Evolutionary conservation across 495 filamentous ascomycete species (phyloP), one percentile per base, ranked within the genome.

Genomic region (Platismatia glauca): DNA sequence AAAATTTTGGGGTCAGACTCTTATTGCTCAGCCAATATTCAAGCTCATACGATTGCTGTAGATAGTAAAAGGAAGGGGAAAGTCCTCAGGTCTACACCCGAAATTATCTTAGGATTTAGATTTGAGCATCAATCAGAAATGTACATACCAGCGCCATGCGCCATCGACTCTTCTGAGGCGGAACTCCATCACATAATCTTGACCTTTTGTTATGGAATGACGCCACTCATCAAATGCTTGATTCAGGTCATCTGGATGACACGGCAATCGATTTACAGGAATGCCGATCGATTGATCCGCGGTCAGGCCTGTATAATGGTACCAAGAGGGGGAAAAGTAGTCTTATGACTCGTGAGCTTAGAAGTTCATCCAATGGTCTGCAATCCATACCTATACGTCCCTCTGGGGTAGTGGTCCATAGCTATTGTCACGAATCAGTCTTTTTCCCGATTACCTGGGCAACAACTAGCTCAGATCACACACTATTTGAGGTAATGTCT

Each of bases 321-420:
- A 89, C 86, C 87, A 90, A 31, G 83, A 72, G 44, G 79, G 77
- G 31, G 83, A 85, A 67, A 82, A 89, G 72, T 86, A 89, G 66
- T 89, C 87, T 63, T 34, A 27, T 41, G 38, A 31, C 0, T 16
- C 39, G 62, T 57, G 13, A 60, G 22, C 37, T 16, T 38, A 16
- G 37, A 27, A 35, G 24, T 27, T 50, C 24, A 29, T 15, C 6
- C 0, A 29, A 34, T 41, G 22, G 22, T 6, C 29, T 27, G 53
- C 4, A 7, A 20, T 50, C 57, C 56, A 55, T 12, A 60, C 43
- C 57, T 55, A 29, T 11, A 15, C 70, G 59, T 2, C 87, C 86
- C 15, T 83, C 77, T 4, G 83, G 75, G 6, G 68, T 81, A 0
- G 84, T 79, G 1, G 86, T 87, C 86, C 85, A 89, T 46, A 82